phyloP scores from a whole-genome alignment of 176 grass and related monocot species.

The Phragmites australis region DNA sequence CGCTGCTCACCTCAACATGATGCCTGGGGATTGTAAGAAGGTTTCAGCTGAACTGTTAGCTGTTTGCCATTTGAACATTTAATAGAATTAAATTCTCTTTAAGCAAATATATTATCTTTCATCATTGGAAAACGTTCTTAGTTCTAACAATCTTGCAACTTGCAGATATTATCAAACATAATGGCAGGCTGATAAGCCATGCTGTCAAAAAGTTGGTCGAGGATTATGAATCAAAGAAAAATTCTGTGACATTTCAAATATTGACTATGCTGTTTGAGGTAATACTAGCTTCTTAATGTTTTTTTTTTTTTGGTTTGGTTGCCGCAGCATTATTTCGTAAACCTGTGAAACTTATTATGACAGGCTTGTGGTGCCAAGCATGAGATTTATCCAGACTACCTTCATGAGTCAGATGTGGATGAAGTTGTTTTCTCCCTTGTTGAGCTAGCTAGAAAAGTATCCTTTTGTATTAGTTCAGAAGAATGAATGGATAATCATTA shows the following conservation, averaged over 20 bases:
- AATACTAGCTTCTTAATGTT: constrained; percentile 30
- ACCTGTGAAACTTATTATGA: constrained; percentile 34
- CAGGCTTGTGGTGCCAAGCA: constrained; percentile 91
- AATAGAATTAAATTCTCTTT: neutral
- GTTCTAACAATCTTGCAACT: constrained; percentile 17
- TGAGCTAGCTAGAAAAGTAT: constrained; percentile 84
- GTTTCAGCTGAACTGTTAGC: neutral
- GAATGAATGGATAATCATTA: neutral
- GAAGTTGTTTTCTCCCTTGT: constrained; percentile 75
- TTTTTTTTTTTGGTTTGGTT: neutral
- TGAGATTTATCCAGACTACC: constrained; percentile 63
- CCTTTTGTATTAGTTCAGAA: constrained; percentile 18
- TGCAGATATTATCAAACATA: constrained; percentile 85
- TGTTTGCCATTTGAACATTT: neutral
- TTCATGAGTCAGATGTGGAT: constrained; percentile 77
- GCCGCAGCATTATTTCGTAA: constrained; percentile 31
- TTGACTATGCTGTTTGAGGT: constrained; percentile 90
- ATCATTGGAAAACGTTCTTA: neutral
- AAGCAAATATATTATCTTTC: neutral
- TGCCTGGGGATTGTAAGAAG: neutral
- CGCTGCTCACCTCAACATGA: neutral
- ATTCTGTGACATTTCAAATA: constrained; percentile 78
- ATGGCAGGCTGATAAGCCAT: constrained; percentile 76
- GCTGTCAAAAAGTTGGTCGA: constrained; percentile 85
- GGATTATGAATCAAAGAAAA: constrained; percentile 68